phyloP scores from a whole-genome alignment of 148 eudicot species.

The Amaranthus palmeri region DNA sequence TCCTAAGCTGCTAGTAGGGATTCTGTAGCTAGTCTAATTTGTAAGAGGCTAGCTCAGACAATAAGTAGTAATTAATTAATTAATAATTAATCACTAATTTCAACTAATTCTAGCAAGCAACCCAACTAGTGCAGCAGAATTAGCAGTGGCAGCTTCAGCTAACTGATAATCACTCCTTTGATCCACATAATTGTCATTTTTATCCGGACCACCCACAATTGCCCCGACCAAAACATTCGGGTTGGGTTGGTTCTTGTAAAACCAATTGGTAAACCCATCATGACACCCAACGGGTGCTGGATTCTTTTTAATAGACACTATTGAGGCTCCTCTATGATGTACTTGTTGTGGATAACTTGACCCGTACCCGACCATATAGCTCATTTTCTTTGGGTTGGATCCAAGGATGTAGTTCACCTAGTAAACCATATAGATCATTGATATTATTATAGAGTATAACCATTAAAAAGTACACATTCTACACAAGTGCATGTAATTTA shows the following conservation, averaged over 20 bases:
- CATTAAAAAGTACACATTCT: too few species aligned
- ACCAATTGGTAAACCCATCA: conserved; percentile 36
- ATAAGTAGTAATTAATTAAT: too few species aligned
- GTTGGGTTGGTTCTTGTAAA: conserved; percentile 22
- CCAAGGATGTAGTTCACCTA: conserved; percentile 55
- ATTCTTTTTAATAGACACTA: conserved; percentile 31
- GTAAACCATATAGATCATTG: not conserved
- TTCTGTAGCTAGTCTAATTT: too few species aligned
- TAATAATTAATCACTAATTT: not conserved
- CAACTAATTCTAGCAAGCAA: conserved; percentile 31
- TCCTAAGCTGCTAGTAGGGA: too few species aligned
- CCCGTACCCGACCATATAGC: conserved; percentile 58
- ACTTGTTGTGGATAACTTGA: conserved; percentile 35
- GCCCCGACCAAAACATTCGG: conserved; percentile 50
- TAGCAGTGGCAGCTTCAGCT: conserved; percentile 41
- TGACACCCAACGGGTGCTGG: conserved; percentile 31
- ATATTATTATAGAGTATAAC: too few species aligned
- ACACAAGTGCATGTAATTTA: too few species aligned
- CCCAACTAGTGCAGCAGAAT: conserved; percentile 46
- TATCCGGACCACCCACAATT: conserved; percentile 56
- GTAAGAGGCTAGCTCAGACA: too few species aligned
- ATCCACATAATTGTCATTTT: conserved; percentile 35
- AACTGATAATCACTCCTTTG: conserved; percentile 29
- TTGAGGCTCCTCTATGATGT: conserved; percentile 62
- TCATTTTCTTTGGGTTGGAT: conserved; percentile 31